Evolutionary conservation across 805 yeast species (phyloP).

Genomic region (Metschnikowia matae): DNA sequence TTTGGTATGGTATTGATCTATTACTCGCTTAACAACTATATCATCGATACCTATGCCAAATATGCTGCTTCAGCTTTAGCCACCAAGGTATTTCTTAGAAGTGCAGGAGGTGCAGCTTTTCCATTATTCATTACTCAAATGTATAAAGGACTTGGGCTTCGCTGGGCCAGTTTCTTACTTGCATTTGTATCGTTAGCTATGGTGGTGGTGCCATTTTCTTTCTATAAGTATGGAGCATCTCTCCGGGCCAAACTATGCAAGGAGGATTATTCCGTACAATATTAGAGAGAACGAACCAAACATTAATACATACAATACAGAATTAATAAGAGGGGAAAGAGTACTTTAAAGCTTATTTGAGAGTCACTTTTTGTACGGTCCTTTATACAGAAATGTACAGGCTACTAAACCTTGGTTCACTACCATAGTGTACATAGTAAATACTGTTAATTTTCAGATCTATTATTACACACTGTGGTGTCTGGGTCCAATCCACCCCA

Average conservation of each 20-base stretch:
- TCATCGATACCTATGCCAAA: constrained; percentile 83
- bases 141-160: constrained; percentile 69
- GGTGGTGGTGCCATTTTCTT: constrained; percentile 68
- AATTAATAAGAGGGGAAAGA: too few relatives aligned
- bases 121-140: constrained; percentile 78
- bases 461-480: too few relatives aligned
- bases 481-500: too few relatives aligned
- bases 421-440: too few relatives aligned
- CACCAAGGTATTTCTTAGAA: constrained; percentile 73
- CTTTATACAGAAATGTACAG: too few relatives aligned
- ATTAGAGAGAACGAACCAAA: neutral
- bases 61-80: constrained; percentile 80
- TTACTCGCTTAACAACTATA: constrained; percentile 67
- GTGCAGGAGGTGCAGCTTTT: constrained; percentile 85
- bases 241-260: constrained; percentile 64
- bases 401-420: too few relatives aligned
- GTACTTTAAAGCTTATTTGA: too few relatives aligned
- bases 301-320: too few relatives aligned
- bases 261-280: constrained; percentile 47
- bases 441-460: too few relatives aligned
- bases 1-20: constrained; percentile 59
- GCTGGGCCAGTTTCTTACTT: constrained; percentile 78
- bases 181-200: constrained; percentile 76
- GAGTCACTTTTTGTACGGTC: too few relatives aligned
- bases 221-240: constrained; percentile 60